Evolutionary conservation across 768 basidiomycete species (phyloP).

Genomic region (Thelephora aurantiotincta): DNA sequence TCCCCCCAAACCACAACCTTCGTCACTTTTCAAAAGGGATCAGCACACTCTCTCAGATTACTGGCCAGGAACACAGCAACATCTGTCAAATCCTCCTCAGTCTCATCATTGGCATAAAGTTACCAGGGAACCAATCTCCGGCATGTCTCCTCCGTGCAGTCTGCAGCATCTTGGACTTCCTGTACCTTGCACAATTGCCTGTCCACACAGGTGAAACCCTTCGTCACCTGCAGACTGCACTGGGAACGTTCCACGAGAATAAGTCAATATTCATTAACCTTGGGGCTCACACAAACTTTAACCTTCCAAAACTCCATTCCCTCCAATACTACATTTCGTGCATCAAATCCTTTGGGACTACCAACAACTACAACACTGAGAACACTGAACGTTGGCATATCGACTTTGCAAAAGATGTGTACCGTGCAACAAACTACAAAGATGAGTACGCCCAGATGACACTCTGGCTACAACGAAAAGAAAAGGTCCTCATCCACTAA

Average conservation of each 20-base stretch:
- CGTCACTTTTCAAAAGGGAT: conserved; percentile 13
- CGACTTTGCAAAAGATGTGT: conserved; percentile 14
- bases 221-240: conserved; percentile 2
- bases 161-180: conserved; percentile 12
- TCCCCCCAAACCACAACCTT: conserved; percentile 13
- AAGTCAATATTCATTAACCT: no score
- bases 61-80: conserved; percentile 14
- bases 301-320: conserved; percentile 7
- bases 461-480: conserved; percentile 3
- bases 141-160: conserved; percentile 6
- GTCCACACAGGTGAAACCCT: conserved; percentile 9
- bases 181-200: conserved; percentile 13
- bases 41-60: conserved; percentile 6
- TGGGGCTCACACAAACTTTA: conserved; percentile 2
- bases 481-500: no score
- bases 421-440: conserved; percentile 12
- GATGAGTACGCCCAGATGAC: conserved; percentile 8
- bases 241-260: conserved; percentile 1
- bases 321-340: conserved; percentile 6
- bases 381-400: conserved; percentile 1
- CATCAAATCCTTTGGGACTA: conserved; percentile 4
- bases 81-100: conserved; percentile 11
- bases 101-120: conserved; percentile 8
- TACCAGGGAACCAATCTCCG: conserved; percentile 3
- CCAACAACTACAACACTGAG: conserved; percentile 9